Base-by-base conservation (phyloP, 306 rosid species). In the Carpinus fangiana region DNA sequence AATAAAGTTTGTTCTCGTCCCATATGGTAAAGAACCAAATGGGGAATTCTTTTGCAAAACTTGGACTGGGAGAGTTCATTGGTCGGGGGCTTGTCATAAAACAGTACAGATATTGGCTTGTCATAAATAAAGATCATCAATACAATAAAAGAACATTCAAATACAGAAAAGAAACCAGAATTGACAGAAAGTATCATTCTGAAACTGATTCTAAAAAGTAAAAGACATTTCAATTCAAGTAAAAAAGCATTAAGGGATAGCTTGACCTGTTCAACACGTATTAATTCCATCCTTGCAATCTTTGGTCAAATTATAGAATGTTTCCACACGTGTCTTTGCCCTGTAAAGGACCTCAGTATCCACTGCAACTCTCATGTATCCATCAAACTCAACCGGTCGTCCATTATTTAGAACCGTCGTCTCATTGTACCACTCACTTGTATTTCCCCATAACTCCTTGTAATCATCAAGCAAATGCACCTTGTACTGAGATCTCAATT, bases 261-360 rank as follows among this genome's bases (percentile, higher is more conserved):
- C 20, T 60, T 72, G 64, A 87, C 88, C 88, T 60, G 86, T 79
- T 95, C 88, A 93, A 81, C 99, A 96, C 34, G 99, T 91, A 80
- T 93, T 93, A 83, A 96, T 73, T 82, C 99, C 98, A 59, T 96
- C 96, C 88, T 96, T 96, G 91, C 99, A 96, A 85, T 96, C 98
- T 51, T 70, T 87, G 12, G 98, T 96, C 86, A 96, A 85, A 89
- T 96, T 88, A 79, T 90, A 87, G 86, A 96, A 96, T 0, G 99
- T 96, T 73, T 96, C 99, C 4, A 93, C 96, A 1, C 92, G 90
- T 2, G 87, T 96, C 85, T 93, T 96, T 7, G 90, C 97, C 79
- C 98, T 85, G 81, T 93, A 91, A 82, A 96, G 88, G 65, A 96
- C 97, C 83, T 96, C 99, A 0, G 99, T 96, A 81, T 96, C 99